Evolutionary conservation across 2,329 filamentous ascomycete genomes (phyloP), one percentile per base, ranked within the genome.

Genomic region (Fusarium poae): DNA sequence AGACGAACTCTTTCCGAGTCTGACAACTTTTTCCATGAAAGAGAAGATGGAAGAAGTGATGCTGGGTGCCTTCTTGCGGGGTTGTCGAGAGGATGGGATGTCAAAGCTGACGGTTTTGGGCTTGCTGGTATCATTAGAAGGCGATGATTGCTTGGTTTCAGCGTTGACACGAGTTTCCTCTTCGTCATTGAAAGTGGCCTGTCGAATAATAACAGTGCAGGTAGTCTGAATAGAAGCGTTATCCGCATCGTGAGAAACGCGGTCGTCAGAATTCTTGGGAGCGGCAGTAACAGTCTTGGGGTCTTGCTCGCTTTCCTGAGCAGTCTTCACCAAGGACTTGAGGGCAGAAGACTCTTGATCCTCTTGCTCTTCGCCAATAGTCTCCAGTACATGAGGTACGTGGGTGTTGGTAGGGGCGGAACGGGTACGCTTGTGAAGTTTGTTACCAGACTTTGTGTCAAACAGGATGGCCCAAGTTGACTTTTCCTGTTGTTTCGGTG

Each of bases 361-460:
- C 13, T 60, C 62, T 13, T 23, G 25, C 12, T 46, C 44, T n/a
- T 69, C 61, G 2, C 51, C 43, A 11, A 62, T 62, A 6, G 50
- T 29, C 12, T 44, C 37, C 11, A 68, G 65, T 4, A 34, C 18
- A 20, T 56, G 46, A 3, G 44, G 45, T 16, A 40, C n/a, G 3
- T 61, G 35, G 4, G 8, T 12, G 18, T 39, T 42, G 4, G 27
- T 37, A 2, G 65, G 67, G 3, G 54, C 62, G 4, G 67, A 69
- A 15, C 56, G 65, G 15, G 45, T 20, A 16, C 65, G 65, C 25
- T 66, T 69, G 13, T 66, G 65, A 2, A 69, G 57, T 15, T 69
- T 69, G 7, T 62, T 63, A 1, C 67, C 67, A 10, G 65, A 53
- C 25, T 59, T 63, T 4, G 53, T 66, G 16, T 69, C 61, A 13